A percentile compares a stretch with the other conserved stretches of the same genome.
These are phyloP conservation scores for Zygotorulaspora mrakii DNA, from an alignment of 1,139 yeast species.

Conservation along the genomic window DNA sequence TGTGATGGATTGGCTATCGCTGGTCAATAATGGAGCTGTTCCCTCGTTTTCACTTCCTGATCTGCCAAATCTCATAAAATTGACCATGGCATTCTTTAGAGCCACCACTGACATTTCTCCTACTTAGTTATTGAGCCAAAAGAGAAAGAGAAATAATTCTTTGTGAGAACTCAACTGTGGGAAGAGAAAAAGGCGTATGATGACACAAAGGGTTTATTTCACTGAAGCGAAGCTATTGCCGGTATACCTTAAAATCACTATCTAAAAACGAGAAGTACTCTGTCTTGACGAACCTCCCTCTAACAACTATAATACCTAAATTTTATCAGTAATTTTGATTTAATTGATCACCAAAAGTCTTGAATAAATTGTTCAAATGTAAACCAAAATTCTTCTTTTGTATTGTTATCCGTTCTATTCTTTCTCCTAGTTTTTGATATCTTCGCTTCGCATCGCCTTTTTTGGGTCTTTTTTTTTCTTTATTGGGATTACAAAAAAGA, in stretches of 20 bases:
- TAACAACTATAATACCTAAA: not conserved
- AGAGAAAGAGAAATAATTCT: too few relatives aligned
- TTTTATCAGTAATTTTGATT: not conserved
- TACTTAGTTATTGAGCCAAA: not conserved
- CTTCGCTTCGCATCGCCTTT: conserved; percentile 1
- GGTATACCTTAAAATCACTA: not conserved
- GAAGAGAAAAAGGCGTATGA: too few relatives aligned
- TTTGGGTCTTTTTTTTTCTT: not conserved
- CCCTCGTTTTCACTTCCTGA: conserved; percentile 9
- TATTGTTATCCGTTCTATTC: not conserved
- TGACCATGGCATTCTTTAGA: conserved; percentile 36
- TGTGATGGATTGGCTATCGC: conserved; percentile 15
- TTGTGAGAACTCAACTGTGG: too few relatives aligned
- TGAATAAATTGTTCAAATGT: too few relatives aligned
- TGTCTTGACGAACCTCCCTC: not conserved
- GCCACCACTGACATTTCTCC: conserved; percentile 38
- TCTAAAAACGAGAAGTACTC: not conserved
- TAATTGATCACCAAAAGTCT: too few relatives aligned
- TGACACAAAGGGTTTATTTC: not conserved
- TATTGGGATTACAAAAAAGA: conserved; percentile 1
- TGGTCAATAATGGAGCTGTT: conserved; percentile 24
- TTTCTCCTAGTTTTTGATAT: conserved; percentile 1
- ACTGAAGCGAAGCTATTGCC: not conserved
- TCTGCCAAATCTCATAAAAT: conserved; percentile 16
- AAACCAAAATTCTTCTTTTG: not conserved